Evolutionary conservation across 2,329 filamentous ascomycete species (phyloP).

Genomic region (Talaromyces rugulosus): DNA sequence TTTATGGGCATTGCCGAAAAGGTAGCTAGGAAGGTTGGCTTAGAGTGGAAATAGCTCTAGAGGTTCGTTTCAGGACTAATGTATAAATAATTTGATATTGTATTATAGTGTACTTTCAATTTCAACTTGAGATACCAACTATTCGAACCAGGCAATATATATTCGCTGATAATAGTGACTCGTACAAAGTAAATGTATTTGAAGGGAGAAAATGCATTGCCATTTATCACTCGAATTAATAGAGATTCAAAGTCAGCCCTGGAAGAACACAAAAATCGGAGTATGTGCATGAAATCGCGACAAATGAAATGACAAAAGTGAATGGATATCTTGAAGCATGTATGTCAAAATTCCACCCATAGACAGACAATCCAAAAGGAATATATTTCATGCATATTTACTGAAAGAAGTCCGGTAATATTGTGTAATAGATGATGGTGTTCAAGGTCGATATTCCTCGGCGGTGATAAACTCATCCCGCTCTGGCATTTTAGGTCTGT

Average conservation of each 20-base stretch:
- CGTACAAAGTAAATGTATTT: neutral
- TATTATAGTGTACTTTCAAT: neutral
- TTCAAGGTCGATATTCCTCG: conserved; percentile 13
- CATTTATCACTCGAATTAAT: neutral
- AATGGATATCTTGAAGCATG: neutral
- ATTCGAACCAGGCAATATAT: neutral
- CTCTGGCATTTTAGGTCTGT: conserved; percentile 24
- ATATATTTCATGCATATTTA: neutral
- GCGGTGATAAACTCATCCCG: conserved; percentile 29
- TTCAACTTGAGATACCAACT: neutral
- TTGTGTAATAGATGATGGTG: neutral
- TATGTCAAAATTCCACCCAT: neutral
- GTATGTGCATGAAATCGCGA: neutral
- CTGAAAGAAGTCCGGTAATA: too few species aligned
- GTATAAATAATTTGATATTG: neutral
- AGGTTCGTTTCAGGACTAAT: neutral
- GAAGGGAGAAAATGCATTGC: neutral
- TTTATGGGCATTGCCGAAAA: conserved; percentile 68
- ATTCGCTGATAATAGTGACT: neutral
- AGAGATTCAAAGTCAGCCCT: too few species aligned
- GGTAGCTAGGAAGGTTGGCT: conserved; percentile 42
- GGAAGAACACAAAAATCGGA: too few species aligned
- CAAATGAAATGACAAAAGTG: neutral
- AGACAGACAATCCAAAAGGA: neutral
- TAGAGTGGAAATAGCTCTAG: conserved; percentile 31